Conservation (phyloP, 2,329 filamentous ascomycete genomes). For the Atkinsonella hypoxylon region DNA sequence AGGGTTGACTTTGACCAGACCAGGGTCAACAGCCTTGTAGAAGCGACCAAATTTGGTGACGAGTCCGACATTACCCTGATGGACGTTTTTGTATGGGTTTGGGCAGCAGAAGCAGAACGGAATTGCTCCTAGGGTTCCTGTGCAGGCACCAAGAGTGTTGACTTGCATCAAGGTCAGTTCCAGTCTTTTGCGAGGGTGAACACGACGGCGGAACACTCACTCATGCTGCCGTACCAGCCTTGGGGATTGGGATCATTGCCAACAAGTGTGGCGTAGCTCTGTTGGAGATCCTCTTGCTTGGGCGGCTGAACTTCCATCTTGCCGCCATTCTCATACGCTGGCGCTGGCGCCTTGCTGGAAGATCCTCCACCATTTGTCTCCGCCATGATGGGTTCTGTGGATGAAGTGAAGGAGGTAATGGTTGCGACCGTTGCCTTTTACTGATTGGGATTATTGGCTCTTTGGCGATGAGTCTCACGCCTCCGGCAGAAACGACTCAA, state of each 20-base stretch:
- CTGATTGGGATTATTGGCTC: not conserved
- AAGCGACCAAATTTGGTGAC: constrained; percentile 94
- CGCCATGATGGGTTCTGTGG: constrained; percentile 11
- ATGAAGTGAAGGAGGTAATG: constrained; percentile 10
- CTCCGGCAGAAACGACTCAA: not conserved
- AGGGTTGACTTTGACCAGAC: constrained; percentile 94
- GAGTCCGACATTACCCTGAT: constrained; percentile 87
- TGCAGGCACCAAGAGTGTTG: constrained; percentile 57
- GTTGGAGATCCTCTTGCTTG: constrained; percentile 71
- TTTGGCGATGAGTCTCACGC: not conserved
- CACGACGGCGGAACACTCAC: constrained; percentile 34
- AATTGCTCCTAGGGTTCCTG: constrained; percentile 74
- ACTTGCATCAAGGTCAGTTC: constrained; percentile 30
- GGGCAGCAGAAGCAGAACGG: constrained; percentile 88
- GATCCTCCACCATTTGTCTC: constrained; percentile 16
- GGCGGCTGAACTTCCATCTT: constrained; percentile 69
- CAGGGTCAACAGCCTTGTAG: constrained; percentile 90
- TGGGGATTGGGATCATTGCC: constrained; percentile 57
- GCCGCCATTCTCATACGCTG: constrained; percentile 21
- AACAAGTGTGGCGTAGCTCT: constrained; percentile 57
- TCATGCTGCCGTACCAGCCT: constrained; percentile 86
- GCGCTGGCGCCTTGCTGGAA: constrained; percentile 18
- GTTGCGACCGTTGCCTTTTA: not conserved
- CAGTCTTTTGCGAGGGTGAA: not conserved
- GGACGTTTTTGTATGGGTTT: constrained; percentile 88